These are phyloP conservation scores for Phytophthora melonis DNA, from an alignment of 352 stramenopile genomes.

Conservation along the genomic window DNA sequence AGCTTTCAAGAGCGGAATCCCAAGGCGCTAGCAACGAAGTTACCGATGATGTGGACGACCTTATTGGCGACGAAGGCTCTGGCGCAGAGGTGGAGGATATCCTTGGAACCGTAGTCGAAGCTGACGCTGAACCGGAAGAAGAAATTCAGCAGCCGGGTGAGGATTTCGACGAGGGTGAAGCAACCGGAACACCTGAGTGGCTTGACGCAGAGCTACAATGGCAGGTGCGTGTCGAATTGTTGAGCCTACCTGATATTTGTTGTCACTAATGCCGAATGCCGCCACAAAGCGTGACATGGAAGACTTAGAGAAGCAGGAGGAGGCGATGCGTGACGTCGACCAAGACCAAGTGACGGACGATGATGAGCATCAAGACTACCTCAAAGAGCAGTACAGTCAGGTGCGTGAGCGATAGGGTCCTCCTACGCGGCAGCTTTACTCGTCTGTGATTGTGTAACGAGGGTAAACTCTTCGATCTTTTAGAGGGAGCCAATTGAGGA, in stretches of 20 bases:
- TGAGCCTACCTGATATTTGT: neutral
- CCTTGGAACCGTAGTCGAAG: neutral
- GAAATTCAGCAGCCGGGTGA: neutral
- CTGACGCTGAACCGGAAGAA: constrained; percentile 4
- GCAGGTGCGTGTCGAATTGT: constrained; percentile 9
- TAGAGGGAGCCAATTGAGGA: neutral
- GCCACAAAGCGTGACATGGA: constrained; percentile 7
- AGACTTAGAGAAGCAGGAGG: constrained; percentile 10
- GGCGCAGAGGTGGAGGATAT: neutral
- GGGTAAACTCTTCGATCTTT: neutral
- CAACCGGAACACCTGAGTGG: neutral
- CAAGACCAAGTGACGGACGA: neutral
- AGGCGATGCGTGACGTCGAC: neutral
- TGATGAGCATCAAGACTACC: neutral
- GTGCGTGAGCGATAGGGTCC: neutral
- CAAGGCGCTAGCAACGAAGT: neutral
- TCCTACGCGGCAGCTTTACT: neutral
- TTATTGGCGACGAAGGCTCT: neutral
- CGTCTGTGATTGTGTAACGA: neutral
- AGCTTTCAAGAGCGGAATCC: neutral
- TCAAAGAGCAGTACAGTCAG: neutral
- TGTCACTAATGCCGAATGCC: neutral
- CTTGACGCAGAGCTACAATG: constrained; percentile 21
- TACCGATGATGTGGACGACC: neutral
- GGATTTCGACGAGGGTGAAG: constrained; percentile 6